Percentiles rank a stretch among this genome's conserved stretches.
Conservation (phyloP, 208 protist species). For the Acanthamoeba sp. region DNA sequence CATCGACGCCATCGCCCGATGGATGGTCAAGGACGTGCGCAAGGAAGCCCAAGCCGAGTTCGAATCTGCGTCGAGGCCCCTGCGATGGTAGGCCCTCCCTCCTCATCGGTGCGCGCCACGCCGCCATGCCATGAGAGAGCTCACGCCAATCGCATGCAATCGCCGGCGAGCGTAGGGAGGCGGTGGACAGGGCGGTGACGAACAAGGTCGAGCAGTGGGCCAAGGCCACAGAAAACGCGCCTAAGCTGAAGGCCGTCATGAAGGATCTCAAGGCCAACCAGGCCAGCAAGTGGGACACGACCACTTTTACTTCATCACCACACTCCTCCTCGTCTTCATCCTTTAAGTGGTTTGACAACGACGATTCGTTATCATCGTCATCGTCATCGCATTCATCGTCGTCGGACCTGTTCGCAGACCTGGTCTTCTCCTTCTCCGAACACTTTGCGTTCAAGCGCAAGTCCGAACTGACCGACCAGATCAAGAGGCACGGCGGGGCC, state of each 20-base stretch:
- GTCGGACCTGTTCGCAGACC: neutral
- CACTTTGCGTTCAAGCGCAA: slow-evolving; percentile 23
- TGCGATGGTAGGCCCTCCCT: neutral
- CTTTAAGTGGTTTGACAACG: slow-evolving; percentile 17
- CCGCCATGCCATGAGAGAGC: no score
- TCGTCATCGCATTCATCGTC: neutral
- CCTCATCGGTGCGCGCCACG: no score
- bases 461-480: slow-evolving; percentile 8
- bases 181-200: neutral
- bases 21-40: slow-evolving; percentile 53
- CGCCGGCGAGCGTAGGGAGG: slow-evolving; percentile 3
- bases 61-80: neutral
- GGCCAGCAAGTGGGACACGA: neutral
- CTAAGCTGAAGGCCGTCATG: neutral
- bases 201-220: neutral
- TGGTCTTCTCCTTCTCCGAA: slow-evolving; percentile 46
- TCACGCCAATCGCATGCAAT: no score
- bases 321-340: slow-evolving; percentile 8
- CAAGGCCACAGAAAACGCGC: neutral
- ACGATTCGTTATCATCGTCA: neutral
- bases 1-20: neutral
- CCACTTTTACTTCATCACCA: neutral
- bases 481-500: slow-evolving; percentile 24
- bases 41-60: slow-evolving; percentile 50
- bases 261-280: slow-evolving; percentile 41